These are phyloP conservation scores for Oldenlandia corymbosa DNA, from an alignment of 257 asterid species.

Conservation along the genomic window DNA sequence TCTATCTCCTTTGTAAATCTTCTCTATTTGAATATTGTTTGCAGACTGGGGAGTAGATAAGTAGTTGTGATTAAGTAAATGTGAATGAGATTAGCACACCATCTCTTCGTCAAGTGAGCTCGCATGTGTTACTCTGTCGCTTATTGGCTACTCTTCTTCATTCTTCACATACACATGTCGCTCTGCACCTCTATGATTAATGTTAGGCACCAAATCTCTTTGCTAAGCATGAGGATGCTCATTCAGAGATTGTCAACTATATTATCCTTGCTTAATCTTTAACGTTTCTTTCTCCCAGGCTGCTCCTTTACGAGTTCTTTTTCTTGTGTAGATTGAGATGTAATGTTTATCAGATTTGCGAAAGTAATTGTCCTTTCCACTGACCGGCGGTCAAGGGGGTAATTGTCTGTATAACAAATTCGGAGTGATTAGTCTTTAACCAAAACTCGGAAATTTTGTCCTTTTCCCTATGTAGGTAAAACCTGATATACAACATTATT, in stretches of 20 bases:
- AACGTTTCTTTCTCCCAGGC: conserved; percentile 28
- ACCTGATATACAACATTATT: too few relatives aligned
- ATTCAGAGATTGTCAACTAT: conserved; percentile 28
- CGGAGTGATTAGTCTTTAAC: too few relatives aligned
- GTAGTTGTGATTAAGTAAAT: conserved; percentile 25
- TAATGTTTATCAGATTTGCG: conserved; percentile 10
- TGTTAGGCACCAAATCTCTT: conserved; percentile 26
- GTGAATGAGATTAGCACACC: conserved; percentile 25
- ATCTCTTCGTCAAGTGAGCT: conserved; percentile 23
- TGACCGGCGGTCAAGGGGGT: too few relatives aligned
- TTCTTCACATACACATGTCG: conserved; percentile 17
- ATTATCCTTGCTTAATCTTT: conserved; percentile 26
- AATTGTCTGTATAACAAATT: too few relatives aligned
- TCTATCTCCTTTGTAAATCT: conserved; percentile 13
- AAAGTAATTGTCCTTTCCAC: too few relatives aligned
- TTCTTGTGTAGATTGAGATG: conserved; percentile 25
- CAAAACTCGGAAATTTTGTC: too few relatives aligned
- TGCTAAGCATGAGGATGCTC: conserved; percentile 30
- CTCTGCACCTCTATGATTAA: conserved; percentile 21
- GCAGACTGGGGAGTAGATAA: conserved; percentile 34
- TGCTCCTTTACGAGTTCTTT: conserved; percentile 27
- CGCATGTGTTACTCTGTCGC: conserved; percentile 15
- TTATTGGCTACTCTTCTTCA: conserved; percentile 26
- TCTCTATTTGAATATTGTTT: conserved; percentile 16
- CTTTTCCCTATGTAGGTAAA: too few relatives aligned